phyloP scores from a whole-genome alignment of 495 filamentous ascomycete species.

The Mytilinidion resinicola region DNA sequence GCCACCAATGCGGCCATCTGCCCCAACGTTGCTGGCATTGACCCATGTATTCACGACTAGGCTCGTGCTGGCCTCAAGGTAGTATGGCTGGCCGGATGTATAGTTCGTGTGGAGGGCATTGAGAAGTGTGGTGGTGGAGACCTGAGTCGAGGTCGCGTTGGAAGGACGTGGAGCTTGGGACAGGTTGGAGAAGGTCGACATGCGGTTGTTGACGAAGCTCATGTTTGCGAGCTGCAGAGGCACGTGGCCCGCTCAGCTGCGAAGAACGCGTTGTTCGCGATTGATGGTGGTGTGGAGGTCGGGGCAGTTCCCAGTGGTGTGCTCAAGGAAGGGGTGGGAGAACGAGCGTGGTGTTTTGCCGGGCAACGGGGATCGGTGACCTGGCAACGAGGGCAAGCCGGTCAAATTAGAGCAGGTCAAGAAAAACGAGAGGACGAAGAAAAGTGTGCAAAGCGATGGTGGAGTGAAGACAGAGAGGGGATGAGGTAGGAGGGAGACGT shows the following conservation, averaged over 20 bases:
- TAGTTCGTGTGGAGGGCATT: constrained; percentile 89
- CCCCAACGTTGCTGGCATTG: constrained; percentile 60
- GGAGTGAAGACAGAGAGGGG: no score
- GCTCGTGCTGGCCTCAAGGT: constrained; percentile 84
- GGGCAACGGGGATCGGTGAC: no score
- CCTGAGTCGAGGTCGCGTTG: constrained; percentile 54
- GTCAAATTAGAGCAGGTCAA: no score
- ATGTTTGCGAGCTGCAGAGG: constrained; percentile 41
- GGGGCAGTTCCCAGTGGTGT: no score
- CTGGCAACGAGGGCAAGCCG: no score
- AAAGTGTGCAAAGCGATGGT: no score
- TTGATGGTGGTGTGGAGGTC: background rate
- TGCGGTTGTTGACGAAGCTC: constrained; percentile 50
- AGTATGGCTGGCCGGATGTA: constrained; percentile 70
- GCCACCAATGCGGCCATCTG: constrained; percentile 62
- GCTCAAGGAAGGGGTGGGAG: no score
- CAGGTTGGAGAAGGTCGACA: constrained; percentile 77
- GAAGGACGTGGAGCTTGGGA: constrained; percentile 56
- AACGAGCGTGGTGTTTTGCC: no score
- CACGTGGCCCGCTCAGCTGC: constrained; percentile 9
- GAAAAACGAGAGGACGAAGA: no score
- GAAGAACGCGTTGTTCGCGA: background rate
- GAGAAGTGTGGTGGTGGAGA: constrained; percentile 87
- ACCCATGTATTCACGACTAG: constrained; percentile 94
- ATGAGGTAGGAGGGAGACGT: no score